Base-by-base conservation (phyloP, 2,329 filamentous ascomycete species). In the Monosporascus ibericus region DNA sequence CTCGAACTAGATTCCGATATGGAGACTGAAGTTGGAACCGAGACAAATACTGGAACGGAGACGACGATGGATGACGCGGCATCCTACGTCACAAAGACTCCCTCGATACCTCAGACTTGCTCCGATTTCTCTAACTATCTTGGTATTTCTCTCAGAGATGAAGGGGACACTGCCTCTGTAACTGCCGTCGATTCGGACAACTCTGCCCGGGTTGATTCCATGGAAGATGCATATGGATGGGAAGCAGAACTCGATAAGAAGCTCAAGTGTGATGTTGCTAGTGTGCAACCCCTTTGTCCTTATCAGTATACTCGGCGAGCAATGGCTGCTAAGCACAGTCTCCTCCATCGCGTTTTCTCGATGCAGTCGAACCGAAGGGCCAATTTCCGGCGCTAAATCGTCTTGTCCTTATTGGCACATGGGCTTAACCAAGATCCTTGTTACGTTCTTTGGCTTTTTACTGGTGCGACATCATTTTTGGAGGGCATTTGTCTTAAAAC, bases 141-240 rank as follows among this genome's bases (percentile, higher is more conserved):
- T 46, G 57, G 64, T 54, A 63, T 68, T 58, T 62, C 68, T 37
- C 60, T 65, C 30, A 60, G 62, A 11, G 53, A 62, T 24, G 56
- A 60, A n/a, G 66, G 67, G 25, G 64, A 66, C 11, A 57, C 59
- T 44, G 39, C 53, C 5, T 58, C 60, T 14, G 52, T 65, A 5
- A 63, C 57, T n/a, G 53, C 65, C 34, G 56, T 62, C 27, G 64
- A 65, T 39, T 63, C 64, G 2, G 66, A 65, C 6, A 49, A 62
- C 5, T 66, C 63, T 44, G 63, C 57, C 6, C 59, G 56, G 48
- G 53, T 61, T 8, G 62, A 61, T 15, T 64, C 66, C 4, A 64
- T 65, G 6, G 63, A 68, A 2, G 77, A 81, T 51, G 58, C 72
- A 5, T 81, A 81, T 52, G 78, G 79, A 14, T 82, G 78, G 79